Conservation (phyloP, 164 flowering plant genomes). For the Euptelea pleiosperma region DNA sequence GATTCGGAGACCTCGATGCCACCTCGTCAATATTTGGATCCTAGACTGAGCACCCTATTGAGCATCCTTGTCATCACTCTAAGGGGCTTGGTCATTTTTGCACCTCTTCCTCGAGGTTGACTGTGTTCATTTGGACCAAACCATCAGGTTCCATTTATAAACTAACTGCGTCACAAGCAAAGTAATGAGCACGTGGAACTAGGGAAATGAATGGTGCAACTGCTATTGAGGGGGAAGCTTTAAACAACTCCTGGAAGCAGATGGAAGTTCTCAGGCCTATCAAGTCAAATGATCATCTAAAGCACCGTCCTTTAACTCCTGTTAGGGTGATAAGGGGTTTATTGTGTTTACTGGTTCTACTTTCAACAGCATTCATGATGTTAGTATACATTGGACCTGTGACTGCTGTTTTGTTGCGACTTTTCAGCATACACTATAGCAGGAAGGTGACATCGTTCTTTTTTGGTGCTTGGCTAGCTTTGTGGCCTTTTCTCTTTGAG, state of each 20-base stretch:
- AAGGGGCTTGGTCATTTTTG: no score
- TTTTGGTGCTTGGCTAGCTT: constrained; percentile 77
- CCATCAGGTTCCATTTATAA: no score
- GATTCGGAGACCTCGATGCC: no score
- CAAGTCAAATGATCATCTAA: constrained; percentile 24
- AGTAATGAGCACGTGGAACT: neutral
- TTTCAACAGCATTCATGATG: constrained; percentile 74
- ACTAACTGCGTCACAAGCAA: neutral
- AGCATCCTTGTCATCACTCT: no score
- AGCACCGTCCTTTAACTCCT: constrained; percentile 52
- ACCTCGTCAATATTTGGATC: no score
- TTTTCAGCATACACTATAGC: constrained; percentile 71
- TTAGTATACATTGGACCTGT: constrained; percentile 53
- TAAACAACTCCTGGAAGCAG: constrained; percentile 11
- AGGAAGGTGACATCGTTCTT: constrained; percentile 57
- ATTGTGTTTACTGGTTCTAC: constrained; percentile 56
- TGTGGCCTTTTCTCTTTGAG: constrained; percentile 95
- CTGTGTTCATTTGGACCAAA: no score
- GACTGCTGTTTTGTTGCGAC: constrained; percentile 39
- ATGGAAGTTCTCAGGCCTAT: constrained; percentile 38
- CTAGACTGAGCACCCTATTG: no score
- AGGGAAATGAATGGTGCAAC: constrained; percentile 3
- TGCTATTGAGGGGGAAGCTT: constrained; percentile 13
- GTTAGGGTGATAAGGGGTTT: constrained; percentile 64
- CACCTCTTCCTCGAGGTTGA: no score